Conservation (phyloP, 78 protist species). For the Dictyostelium firmibasis region DNA sequence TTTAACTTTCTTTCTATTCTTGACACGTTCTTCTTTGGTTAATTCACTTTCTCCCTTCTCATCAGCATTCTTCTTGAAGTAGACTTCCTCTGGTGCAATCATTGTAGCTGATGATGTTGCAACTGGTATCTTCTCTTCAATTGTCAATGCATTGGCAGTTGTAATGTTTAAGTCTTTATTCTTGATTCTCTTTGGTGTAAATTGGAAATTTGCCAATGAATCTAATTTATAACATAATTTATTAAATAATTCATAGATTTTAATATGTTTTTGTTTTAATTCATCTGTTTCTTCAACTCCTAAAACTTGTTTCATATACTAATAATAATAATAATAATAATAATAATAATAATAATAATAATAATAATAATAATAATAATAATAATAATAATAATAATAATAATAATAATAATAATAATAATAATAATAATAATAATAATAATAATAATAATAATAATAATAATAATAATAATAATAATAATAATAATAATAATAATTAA, state of each 20-base stretch:
- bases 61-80: conserved; percentile 66
- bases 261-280: conserved; percentile 22
- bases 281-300: conserved; percentile 56
- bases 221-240: conserved; percentile 48
- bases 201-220: conserved; percentile 76
- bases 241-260: background rate
- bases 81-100: conserved; percentile 84
- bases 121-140: conserved; percentile 80
- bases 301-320: conserved; percentile 61
- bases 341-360: background rate
- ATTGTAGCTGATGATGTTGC: conserved; percentile 32
- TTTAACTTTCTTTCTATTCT: conserved; percentile 4
- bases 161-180: conserved; percentile 14
- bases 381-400: background rate
- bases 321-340: background rate
- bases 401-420: background rate
- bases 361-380: background rate
- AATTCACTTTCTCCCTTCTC: conserved; percentile 46
- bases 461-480: background rate
- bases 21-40: conserved; percentile 25
- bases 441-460: background rate
- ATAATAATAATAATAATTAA: background rate
- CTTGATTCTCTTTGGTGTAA: conserved; percentile 54
- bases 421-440: background rate
- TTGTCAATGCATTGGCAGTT: conserved; percentile 29